Percentiles rank a stretch among this genome's conserved stretches.
phyloP scores from a whole-genome alignment of 1,284 basidiomycete species.

The Rhizoctonia solani region DNA sequence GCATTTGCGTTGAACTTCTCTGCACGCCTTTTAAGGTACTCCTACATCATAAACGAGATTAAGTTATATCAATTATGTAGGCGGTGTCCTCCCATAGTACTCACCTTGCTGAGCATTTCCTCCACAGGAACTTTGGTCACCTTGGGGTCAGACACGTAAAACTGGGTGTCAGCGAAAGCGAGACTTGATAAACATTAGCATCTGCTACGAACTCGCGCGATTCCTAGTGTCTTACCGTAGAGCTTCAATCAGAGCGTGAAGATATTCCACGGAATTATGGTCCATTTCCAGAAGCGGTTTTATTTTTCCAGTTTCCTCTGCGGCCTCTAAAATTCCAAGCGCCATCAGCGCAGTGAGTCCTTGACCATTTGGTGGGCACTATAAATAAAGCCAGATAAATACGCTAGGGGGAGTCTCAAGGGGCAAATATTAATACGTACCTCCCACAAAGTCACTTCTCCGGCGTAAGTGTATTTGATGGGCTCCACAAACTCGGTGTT shows the following conservation, averaged over 20 bases:
- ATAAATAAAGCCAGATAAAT: constrained; percentile 33
- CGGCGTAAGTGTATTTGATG: constrained; percentile 85
- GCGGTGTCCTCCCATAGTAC: neutral
- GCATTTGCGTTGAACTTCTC: constrained; percentile 72
- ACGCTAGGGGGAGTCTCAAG: too few relatives aligned
- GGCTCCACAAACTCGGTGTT: constrained; percentile 81
- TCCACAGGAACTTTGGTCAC: constrained; percentile 73
- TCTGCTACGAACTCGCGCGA: constrained; percentile 37
- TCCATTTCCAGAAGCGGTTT: constrained; percentile 75
- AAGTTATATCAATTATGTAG: neutral
- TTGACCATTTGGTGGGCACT: constrained; percentile 96
- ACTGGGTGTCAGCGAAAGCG: constrained; percentile 67
- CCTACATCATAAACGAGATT: constrained; percentile 51
- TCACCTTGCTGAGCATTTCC: constrained; percentile 77
- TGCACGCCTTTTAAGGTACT: constrained; percentile 82
- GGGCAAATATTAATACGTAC: constrained; percentile 49
- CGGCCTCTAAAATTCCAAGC: constrained; percentile 86
- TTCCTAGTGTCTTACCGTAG: constrained; percentile 58
- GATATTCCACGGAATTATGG: constrained; percentile 86
- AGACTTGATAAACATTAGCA: neutral
- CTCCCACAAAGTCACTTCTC: constrained; percentile 83
- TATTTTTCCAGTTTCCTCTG: constrained; percentile 75
- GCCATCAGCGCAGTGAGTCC: constrained; percentile 93
- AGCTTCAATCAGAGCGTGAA: constrained; percentile 86
- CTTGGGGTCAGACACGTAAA: constrained; percentile 88